Conservation (phyloP, 768 basidiomycete species). For the Baorangia bicolor region DNA sequence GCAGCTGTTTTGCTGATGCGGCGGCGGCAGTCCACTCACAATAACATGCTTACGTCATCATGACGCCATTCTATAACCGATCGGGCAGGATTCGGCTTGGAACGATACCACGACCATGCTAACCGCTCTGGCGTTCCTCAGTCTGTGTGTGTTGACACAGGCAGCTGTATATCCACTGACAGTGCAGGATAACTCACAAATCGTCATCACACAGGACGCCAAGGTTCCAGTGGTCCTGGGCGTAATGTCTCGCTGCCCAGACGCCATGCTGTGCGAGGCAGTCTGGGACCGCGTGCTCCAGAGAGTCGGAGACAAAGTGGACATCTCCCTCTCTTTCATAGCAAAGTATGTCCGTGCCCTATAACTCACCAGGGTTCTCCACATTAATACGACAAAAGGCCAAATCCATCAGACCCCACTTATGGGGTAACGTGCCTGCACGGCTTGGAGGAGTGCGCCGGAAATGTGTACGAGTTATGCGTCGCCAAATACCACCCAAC, state of each 20-base stretch:
- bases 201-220: constrained; percentile 16
- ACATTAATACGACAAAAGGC: constrained; percentile 38
- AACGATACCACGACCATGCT: constrained; percentile 24
- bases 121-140: constrained; percentile 16
- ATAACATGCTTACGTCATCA: constrained; percentile 24
- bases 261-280: constrained; percentile 78
- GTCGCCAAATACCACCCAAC: constrained; percentile 56
- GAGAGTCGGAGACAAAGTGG: constrained; percentile 60
- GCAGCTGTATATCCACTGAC: constrained; percentile 17
- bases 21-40: too few relatives aligned
- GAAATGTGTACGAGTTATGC: constrained; percentile 89
- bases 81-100: neutral
- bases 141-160: constrained; percentile 10
- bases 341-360: constrained; percentile 53
- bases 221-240: constrained; percentile 55
- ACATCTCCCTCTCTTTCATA: constrained; percentile 70
- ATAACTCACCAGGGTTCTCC: constrained; percentile 1
- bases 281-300: constrained; percentile 71
- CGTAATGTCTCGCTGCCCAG: constrained; percentile 76
- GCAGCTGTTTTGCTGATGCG: neutral
- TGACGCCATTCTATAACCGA: constrained; percentile 22
- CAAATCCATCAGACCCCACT: constrained; percentile 59
- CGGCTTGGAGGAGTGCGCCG: constrained; percentile 78
- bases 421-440: constrained; percentile 86
- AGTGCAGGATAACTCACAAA: constrained; percentile 22